Evolutionary conservation across 2,329 filamentous ascomycete genomes (phyloP), one percentile per base, ranked within the genome.

Genomic region (Hypoxylon sp.): DNA sequence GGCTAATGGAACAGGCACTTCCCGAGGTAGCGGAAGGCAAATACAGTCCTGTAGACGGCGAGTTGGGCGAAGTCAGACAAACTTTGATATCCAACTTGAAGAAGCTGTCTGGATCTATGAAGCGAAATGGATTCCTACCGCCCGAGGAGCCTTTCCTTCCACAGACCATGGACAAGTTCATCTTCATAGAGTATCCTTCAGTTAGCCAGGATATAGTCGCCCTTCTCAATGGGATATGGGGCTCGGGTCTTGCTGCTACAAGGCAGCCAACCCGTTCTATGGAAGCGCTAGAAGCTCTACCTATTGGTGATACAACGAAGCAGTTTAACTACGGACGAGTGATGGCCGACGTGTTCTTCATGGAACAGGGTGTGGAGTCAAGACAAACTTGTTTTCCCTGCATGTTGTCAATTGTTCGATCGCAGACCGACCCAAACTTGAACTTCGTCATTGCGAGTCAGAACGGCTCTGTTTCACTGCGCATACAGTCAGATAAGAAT

Each of bases 321-420:
- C 87, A 88, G 62, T 97, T 97, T 78, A 92, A 89, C 78, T 97
- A 94, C 74, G 92, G 91, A 51, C 89, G 92, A 61, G 90, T 95
- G 77, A 89, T 90, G 74, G 92, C 91, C 3, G 90, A 94, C 50
- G 90, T 89, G 1, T 92, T 88, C 53, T 81, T 97, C 42, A 91
- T 91, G 80, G 94, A 94, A 73, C 86, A 88, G 63, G 92, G 92
- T 17, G 84, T 88, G 60, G 89, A 91, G 33, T 87, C 89, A 1
- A 89, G 93, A 74, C 85, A 88, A 44, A 87, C 92, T 31, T 84
- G 88, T 44, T 89, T 96, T 70, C 89, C 92, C 0, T 94, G 92
- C 74, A 85, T 94, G 59, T 79, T 97, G 42, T 94, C 93, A 4
- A 88, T 97, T 53, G 82, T 93, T 46, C 90, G 94, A 50, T 87